Conservation (phyloP, 2,329 filamentous ascomycete species). For the Aspergillus quadrilineatus region DNA sequence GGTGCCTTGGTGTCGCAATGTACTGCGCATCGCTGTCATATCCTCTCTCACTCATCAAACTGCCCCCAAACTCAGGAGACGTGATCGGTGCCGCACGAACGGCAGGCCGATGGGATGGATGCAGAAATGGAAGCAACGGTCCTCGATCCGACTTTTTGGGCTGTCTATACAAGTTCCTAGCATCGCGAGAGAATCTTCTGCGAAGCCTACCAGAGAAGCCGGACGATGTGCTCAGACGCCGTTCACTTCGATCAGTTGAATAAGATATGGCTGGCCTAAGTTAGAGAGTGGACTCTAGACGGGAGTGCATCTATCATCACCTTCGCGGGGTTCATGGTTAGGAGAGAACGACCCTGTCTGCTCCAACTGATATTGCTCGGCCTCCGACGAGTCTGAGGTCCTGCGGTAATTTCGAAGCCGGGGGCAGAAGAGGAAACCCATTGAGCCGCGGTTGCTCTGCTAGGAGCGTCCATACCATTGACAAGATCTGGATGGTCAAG, state of each 20-base stretch:
- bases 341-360: constrained; percentile 1
- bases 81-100: constrained; percentile 5
- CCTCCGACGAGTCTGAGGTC: constrained; percentile 16
- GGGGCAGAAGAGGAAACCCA: constrained; percentile 29
- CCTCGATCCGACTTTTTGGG: constrained; percentile 17
- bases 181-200: constrained; percentile 35
- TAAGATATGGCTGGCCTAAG: constrained; percentile 9
- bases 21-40: constrained; percentile 46
- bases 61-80: constrained; percentile 30
- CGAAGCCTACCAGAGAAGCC: constrained; percentile 32
- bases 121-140: constrained; percentile 18
- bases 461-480: neutral
- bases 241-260: constrained; percentile 5
- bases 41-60: constrained; percentile 38
- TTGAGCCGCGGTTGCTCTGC: constrained; percentile 8
- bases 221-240: constrained; percentile 17
- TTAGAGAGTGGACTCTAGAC: neutral
- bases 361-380: constrained; percentile 15
- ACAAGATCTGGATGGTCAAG: neutral
- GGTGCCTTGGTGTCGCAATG: constrained; percentile 35
- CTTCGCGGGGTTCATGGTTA: constrained; percentile 11
- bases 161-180: constrained; percentile 18
- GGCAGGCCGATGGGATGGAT: constrained; percentile 19
- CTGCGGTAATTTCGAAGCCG: constrained; percentile 23
- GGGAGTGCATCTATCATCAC: constrained; percentile 9